phyloP scores from a whole-genome alignment of 805 yeast genomes.

The Lachancea fermentati region DNA sequence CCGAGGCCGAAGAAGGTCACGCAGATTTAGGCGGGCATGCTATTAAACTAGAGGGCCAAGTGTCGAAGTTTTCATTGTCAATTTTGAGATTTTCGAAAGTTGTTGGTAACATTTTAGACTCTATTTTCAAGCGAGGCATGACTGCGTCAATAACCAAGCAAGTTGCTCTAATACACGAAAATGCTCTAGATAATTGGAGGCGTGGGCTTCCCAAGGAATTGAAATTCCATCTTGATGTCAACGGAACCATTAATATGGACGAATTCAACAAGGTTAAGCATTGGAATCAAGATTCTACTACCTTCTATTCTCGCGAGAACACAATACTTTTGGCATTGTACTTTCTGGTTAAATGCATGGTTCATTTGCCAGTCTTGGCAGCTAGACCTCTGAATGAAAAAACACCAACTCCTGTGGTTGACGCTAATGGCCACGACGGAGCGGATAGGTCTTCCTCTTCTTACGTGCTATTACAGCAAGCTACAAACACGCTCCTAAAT shows the following conservation, averaged over 20 bases:
- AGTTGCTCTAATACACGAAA: slow-evolving; percentile 44
- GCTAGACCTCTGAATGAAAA: slow-evolving; percentile 32
- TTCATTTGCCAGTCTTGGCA: slow-evolving; percentile 59
- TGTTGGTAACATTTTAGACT: slow-evolving; percentile 66
- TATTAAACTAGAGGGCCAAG: slow-evolving; percentile 63
- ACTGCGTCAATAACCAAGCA: slow-evolving; percentile 26
- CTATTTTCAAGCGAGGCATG: slow-evolving; percentile 55
- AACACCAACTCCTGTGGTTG: slow-evolving; percentile 3
- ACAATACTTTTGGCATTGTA: slow-evolving; percentile 52
- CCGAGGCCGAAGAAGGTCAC: slow-evolving; percentile 50
- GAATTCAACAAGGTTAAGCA: slow-evolving; percentile 15
- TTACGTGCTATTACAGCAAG: slow-evolving; percentile 62
- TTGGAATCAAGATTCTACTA: slow-evolving; percentile 15
- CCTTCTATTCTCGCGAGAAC: slow-evolving; percentile 38
- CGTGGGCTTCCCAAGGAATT: slow-evolving; percentile 57
- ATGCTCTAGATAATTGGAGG: slow-evolving; percentile 74
- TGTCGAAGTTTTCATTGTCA: slow-evolving; percentile 54
- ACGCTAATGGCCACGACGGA: slow-evolving; percentile 5
- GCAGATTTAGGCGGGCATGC: slow-evolving; percentile 41
- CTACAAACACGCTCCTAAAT: slow-evolving; percentile 54
- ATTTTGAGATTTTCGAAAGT: slow-evolving; percentile 67
- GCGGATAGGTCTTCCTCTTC: slow-evolving; percentile 44
- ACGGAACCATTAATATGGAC: slow-evolving; percentile 37
- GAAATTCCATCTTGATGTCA: slow-evolving; percentile 58
- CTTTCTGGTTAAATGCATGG: slow-evolving; percentile 56